A percentile compares a stretch with the other conserved stretches of the same genome.
phyloP scores from a whole-genome alignment of 495 filamentous ascomycete genomes.

The Penicillium daleae region DNA sequence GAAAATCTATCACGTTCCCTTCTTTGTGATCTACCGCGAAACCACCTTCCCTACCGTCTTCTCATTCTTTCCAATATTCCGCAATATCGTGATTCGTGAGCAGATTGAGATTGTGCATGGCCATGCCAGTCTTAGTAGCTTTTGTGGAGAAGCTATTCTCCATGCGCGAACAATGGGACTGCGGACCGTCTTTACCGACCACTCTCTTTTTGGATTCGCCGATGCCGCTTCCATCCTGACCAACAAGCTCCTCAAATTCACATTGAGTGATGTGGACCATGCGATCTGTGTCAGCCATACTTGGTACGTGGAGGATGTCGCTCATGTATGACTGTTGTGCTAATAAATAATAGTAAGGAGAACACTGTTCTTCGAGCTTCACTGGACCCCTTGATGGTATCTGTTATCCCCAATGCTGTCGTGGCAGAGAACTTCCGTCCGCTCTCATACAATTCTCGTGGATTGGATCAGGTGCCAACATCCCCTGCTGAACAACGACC shows the following conservation, averaged over 20 bases:
- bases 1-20: slow-evolving; percentile 97
- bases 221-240: slow-evolving; percentile 95
- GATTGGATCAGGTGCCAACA: slow-evolving; percentile 35
- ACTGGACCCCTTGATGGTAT: slow-evolving; percentile 94
- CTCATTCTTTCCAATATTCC: slow-evolving; percentile 95
- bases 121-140: slow-evolving; percentile 85
- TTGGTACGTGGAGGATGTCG: slow-evolving; percentile 58
- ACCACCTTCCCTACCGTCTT: slow-evolving; percentile 97
- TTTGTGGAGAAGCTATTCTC: slow-evolving; percentile 93
- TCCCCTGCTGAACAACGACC: slow-evolving; percentile 46
- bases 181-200: slow-evolving; percentile 94
- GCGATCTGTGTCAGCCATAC: slow-evolving; percentile 98
- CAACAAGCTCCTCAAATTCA: slow-evolving; percentile 96
- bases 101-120: slow-evolving; percentile 97
- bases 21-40: slow-evolving; percentile 92
- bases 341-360: slow-evolving; percentile 70
- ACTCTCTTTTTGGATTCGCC: slow-evolving; percentile 97
- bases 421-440: slow-evolving; percentile 95
- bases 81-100: slow-evolving; percentile 92
- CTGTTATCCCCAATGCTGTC: slow-evolving; percentile 95
- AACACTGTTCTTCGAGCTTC: slow-evolving; percentile 96
- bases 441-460: slow-evolving; percentile 44
- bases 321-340: neutral
- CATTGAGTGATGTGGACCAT: slow-evolving; percentile 94
- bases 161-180: slow-evolving; percentile 96